Conservation (phyloP, 1,139 yeast genomes). For the Pichia sp. region DNA sequence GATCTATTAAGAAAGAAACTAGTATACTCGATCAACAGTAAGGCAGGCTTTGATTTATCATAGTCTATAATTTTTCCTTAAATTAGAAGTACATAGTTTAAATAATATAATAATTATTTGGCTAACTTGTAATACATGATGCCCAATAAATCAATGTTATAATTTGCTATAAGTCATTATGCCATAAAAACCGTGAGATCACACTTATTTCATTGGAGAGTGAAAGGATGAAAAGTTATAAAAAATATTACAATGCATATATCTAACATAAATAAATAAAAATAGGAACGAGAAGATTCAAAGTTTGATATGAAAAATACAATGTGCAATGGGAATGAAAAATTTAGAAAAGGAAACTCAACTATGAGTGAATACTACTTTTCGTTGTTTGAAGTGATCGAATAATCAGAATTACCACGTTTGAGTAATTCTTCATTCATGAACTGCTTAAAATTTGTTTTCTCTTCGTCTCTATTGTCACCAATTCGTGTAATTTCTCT, state of each 20-base stretch:
- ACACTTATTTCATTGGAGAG: too few relatives aligned
- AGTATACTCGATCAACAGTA: slow-evolving; percentile 68
- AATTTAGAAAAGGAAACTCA: too few relatives aligned
- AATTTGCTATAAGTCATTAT: too few relatives aligned
- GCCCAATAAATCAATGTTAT: too few relatives aligned
- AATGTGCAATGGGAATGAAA: too few relatives aligned
- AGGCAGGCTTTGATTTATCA: slow-evolving; percentile 82
- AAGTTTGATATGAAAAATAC: not conserved
- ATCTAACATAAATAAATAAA: not conserved
- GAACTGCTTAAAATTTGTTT: slow-evolving; percentile 9
- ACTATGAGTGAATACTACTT: slow-evolving; percentile 13
- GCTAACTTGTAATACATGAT: too few relatives aligned
- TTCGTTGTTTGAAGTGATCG: not conserved
- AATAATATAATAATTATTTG: too few relatives aligned
- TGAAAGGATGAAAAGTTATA: too few relatives aligned
- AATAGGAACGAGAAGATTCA: not conserved
- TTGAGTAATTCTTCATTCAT: slow-evolving; percentile 11
- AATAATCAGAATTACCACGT: slow-evolving; percentile 1
- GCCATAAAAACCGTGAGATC: too few relatives aligned
- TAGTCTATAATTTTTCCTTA: slow-evolving; percentile 24
- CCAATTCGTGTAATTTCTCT: slow-evolving; percentile 43
- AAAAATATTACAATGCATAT: not conserved
- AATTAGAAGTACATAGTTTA: too few relatives aligned
- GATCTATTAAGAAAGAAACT: slow-evolving; percentile 53
- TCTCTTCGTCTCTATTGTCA: slow-evolving; percentile 9